Conservation (phyloP, 331 rosid species). For the Malus hybrid region DNA sequence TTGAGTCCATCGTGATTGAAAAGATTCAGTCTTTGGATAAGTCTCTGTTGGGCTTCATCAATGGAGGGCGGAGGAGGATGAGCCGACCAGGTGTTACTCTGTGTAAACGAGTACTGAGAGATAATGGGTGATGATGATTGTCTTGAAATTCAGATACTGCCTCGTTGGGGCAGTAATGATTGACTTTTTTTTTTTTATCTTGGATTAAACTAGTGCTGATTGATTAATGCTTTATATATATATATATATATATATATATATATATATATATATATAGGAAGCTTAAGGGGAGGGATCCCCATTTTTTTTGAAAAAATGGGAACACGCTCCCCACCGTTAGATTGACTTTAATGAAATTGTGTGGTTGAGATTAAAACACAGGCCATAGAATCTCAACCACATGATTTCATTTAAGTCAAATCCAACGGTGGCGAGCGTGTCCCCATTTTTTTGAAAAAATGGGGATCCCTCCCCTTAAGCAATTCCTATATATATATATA, state of each 20-base stretch:
- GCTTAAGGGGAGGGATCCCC: no score
- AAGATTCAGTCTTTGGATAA: neutral
- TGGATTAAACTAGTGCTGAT: neutral
- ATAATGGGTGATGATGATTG: neutral
- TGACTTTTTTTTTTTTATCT: neutral
- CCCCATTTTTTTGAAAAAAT: no score
- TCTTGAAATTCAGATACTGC: neutral
- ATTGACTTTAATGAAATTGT: no score
- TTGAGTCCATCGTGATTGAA: conserved; percentile 45
- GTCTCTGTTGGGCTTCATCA: neutral
- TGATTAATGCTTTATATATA: neutral
- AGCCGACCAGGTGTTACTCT: neutral
- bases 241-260: no score
- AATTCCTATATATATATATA: neutral
- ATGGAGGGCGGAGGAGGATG: neutral
- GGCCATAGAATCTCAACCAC: no score
- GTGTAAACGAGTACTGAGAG: neutral
- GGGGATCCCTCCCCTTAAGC: no score
- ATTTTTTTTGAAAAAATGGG: no score
- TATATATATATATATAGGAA: no score
- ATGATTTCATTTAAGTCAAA: no score
- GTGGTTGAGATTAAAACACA: no score
- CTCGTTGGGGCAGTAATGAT: neutral
- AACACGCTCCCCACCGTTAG: no score
- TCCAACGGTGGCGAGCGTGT: no score